Evolutionary conservation across 2,329 filamentous ascomycete genomes (phyloP), one percentile per base, ranked within the genome.

Genomic region (Volutella citrinella): DNA sequence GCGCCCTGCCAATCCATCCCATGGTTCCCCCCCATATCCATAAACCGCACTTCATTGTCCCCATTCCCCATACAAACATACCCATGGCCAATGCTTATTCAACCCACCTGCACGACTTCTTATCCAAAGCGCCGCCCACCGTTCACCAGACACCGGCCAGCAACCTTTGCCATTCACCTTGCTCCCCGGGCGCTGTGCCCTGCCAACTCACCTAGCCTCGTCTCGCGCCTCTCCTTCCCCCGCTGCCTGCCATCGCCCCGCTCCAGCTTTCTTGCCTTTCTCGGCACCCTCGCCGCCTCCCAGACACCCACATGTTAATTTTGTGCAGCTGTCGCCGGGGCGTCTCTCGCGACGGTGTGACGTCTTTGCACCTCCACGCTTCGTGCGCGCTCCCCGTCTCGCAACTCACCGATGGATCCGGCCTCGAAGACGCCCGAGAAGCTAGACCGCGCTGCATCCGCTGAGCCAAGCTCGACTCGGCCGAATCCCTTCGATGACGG

Each of bases 401-500:
- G 53, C 57, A 56, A 56, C 61, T 66, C 57, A 63, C 72, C 67
- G 65, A 77, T 77, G 73, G 72, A 75, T 67, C 68, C 63, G 59
- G 61, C 65, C 57, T 65, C 67, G 55, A 65, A 54, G 54, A 63
- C 66, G 46, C 61, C 64, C 55, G 70, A 76, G 61, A 64, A 65
- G 59, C 69, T 64, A 69, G 73, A 77, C 65, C 73, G 74, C 61
- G 72, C 74, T 54, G 67, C 69, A 61, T 81, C 77, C 52, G 74
- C 74, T 61, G 79, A 83, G 66, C 73, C 76, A 58, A 71, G 70
- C 59, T 75, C 77, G 52, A 78, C 73, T 48, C 73, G 79, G 43
- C 76, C 75, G 32, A 81, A 82, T 46, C 79, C 79, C 24, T 82
- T 82, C 56, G 70, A 80, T 62, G 76, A 80, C 60, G 65, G 61